Conservation (phyloP, 1,284 basidiomycete genomes). For the Tilletia setariae region DNA sequence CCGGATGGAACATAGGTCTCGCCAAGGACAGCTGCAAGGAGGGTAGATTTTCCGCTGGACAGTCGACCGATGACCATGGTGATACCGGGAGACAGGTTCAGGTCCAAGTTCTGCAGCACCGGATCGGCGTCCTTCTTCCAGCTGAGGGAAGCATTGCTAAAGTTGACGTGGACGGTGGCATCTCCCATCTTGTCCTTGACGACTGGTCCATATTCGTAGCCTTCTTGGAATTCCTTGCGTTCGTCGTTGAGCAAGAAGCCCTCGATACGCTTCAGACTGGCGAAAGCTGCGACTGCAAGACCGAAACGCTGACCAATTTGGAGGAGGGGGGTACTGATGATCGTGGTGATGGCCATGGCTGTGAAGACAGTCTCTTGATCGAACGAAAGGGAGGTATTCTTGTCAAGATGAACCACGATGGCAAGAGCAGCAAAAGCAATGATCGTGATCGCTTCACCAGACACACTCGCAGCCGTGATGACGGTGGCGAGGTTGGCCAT, state of each 20-base stretch:
- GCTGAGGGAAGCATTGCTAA: background rate
- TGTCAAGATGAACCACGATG: conserved; percentile 29
- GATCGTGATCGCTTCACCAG: conserved; percentile 28
- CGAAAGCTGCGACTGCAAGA: conserved; percentile 34
- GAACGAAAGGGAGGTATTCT: conserved; percentile 30
- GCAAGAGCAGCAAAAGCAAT: conserved; percentile 32
- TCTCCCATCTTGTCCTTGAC: background rate
- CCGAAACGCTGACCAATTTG: conserved; percentile 41
- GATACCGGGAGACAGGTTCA: conserved; percentile 13
- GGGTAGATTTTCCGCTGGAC: conserved; percentile 28
- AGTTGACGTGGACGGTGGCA: conserved; percentile 5
- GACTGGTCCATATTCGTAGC: background rate
- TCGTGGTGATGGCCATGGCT: conserved; percentile 33
- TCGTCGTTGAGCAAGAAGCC: conserved; percentile 24
- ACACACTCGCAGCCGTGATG: conserved; percentile 26
- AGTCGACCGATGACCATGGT: conserved; percentile 26
- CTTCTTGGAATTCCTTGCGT: conserved; percentile 21
- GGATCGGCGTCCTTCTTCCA: conserved; percentile 18
- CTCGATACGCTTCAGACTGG: conserved; percentile 39
- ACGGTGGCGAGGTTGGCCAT: conserved; percentile 26
- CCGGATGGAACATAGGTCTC: conserved; percentile 21
- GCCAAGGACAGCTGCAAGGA: conserved; percentile 29
- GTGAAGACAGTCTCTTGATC: conserved; percentile 41
- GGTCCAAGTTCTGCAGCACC: conserved; percentile 9
- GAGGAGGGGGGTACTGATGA: conserved; percentile 36